These are phyloP conservation scores for Thalassiosira ordinaria DNA, from an alignment of 352 stramenopile species.

Conservation along the genomic window DNA sequence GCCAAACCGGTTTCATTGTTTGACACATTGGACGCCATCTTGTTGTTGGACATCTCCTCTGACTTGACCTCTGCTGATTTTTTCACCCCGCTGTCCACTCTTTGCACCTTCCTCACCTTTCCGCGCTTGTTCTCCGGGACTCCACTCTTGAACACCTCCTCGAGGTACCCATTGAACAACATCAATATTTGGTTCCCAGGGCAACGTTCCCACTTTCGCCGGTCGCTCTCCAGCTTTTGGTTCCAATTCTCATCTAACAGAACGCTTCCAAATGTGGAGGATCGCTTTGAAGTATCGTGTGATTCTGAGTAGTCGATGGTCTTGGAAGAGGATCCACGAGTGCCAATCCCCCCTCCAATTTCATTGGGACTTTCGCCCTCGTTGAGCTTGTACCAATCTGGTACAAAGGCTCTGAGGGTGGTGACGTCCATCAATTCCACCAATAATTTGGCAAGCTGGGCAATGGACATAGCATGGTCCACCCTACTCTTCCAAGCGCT, in stretches of 20 bases:
- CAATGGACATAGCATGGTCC: conserved; percentile 55
- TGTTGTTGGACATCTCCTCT: too few species aligned
- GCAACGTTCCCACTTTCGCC: conserved; percentile 50
- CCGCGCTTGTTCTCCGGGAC: conserved; percentile 8
- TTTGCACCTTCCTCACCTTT: not conserved
- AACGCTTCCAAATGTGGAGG: not conserved
- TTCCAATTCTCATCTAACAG: conserved; percentile 21
- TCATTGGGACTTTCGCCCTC: conserved; percentile 27
- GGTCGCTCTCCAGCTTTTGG: conserved; percentile 22
- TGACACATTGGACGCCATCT: not conserved
- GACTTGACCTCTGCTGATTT: too few species aligned
- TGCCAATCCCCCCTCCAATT: too few species aligned
- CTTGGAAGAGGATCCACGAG: too few species aligned
- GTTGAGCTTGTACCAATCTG: conserved; percentile 56
- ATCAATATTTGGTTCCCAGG: conserved; percentile 20
- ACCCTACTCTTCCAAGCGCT: conserved; percentile 65
- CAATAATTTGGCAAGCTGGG: conserved; percentile 57
- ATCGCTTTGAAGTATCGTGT: too few species aligned
- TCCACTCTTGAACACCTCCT: conserved; percentile 6
- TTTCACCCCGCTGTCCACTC: too few species aligned
- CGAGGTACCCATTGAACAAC: conserved; percentile 28
- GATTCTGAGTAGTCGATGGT: too few species aligned
- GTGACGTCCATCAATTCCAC: conserved; percentile 72
- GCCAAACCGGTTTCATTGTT: not conserved
- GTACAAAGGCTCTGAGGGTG: conserved; percentile 66